Base-by-base conservation (phyloP, 257 asterid genomes). In the Solanum sparsipilum region DNA sequence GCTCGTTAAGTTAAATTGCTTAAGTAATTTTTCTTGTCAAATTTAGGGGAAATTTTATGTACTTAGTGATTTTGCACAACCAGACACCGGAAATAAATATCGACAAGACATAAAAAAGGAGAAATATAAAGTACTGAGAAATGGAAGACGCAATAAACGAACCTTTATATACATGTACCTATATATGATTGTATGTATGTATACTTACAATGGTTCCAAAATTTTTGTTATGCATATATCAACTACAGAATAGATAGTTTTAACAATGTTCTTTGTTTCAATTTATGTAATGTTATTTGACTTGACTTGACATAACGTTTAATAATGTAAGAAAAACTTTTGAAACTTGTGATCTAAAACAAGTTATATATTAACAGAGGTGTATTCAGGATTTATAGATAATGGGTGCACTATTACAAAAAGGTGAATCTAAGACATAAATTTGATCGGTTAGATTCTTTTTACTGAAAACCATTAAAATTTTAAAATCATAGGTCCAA, bases 21-120 rank as follows among this genome's bases (percentile, higher is more conserved):
- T 16, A 52, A 52, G 1, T 16, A 52, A 52, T 2, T 52, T 52
- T 52, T 6, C 9, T 52, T 1, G 4, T 52, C 9, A 6, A 52
- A 52, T 16, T 52, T 0, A 52, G 1, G 0, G 1, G 1, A 1
- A 0, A 52, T 52, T 52, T 52, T 52, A 16, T 52, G 63, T 52
- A 52, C 9, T 29, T 7, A 1, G 1, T 27, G 23, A 5, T 6
- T 68, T 29, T 68, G 0, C 35, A 68, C 75, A 6, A 29, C 0
- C 1, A 29, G 1, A 25, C 74, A 25, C 5, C 0, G 1, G 12
- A 29, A 68, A 68, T 6, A 13, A 3, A 15, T 13, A 68, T 68
- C 23, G 21, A 29, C 0, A 13, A 68, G 75, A 29, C 75, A 68
- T 68, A 65, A 29, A 68, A 9, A 63, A 1, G 12, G 27, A 65